Evolutionary conservation across 2,329 filamentous ascomycete genomes (phyloP), one percentile per base, ranked within the genome.

Genomic region (Neonectria punicea): DNA sequence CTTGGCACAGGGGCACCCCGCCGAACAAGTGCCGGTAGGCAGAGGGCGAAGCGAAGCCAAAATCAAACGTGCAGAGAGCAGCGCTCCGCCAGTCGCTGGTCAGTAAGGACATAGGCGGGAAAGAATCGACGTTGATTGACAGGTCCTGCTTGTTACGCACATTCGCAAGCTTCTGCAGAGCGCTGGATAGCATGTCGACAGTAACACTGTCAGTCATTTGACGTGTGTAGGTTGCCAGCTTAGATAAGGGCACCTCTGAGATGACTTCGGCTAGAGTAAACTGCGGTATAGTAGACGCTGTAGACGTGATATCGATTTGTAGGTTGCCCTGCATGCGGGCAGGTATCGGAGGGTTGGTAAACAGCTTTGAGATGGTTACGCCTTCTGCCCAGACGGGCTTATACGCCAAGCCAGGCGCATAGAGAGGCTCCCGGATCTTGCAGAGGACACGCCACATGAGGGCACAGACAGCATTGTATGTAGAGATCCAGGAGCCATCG

Each of bases 381-480:
- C 75, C 79, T 58, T 81, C 76, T 14, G 57, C 68, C 77, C 78
- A 82, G 43, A 77, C 69, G 5, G 77, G 70, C 2, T 72, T 74
- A 1, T 60, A 66, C 0, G 69, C 65, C 5, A 74, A 68, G 25
- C 77, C 74, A 1, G 75, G 68, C 7, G 78, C 74, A 65, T 78
- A 82, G 5, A 80, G 18, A 1, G 74, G 73, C 5, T 76, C 75
- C 8, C 81, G 78, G 14, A 80, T 68, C 20, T 73, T 74, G 5
- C 79, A 74, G 1, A 82, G 63, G 8, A 72, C 70, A 11, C 81
- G 80, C 80, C 81, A 83, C 13, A 83, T 73, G 50, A 80, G 76
- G 30, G 81, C 81, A 4, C 74, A 73, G 61, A 80, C 74, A 20
- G 81, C 80, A 58, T 84, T 81, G 67, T 82, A 84, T 1, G 80